These are phyloP conservation scores for Parachlorella kessleri DNA, from an alignment of 139 green algal species.

Conservation along the genomic window DNA sequence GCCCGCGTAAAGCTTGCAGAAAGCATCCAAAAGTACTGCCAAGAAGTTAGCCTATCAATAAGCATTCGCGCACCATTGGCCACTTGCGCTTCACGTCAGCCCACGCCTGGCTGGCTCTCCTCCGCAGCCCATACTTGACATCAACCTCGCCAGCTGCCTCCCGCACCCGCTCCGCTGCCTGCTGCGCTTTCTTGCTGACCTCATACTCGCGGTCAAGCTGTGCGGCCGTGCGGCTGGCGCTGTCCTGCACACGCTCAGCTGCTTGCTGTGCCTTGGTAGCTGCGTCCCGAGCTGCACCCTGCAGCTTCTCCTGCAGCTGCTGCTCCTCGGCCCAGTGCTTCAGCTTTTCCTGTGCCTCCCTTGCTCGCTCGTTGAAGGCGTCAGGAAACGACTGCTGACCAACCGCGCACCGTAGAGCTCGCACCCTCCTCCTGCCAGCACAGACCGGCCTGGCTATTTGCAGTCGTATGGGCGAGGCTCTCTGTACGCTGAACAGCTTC, in stretches of 20 bases:
- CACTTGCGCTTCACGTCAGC: background rate
- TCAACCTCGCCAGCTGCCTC: background rate
- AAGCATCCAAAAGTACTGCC: background rate
- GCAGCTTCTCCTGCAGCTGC: constrained; percentile 9
- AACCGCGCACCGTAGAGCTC: too few relatives aligned
- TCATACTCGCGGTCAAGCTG: constrained; percentile 27
- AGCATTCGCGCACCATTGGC: constrained; percentile 4
- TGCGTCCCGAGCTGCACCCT: background rate
- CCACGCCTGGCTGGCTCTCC: background rate
- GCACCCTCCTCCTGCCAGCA: too few relatives aligned
- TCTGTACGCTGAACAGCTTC: too few relatives aligned
- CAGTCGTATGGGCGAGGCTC: too few relatives aligned
- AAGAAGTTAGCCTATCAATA: too few relatives aligned
- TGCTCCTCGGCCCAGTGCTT: constrained; percentile 16
- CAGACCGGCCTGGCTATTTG: too few relatives aligned
- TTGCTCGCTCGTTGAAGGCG: background rate
- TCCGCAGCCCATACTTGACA: background rate
- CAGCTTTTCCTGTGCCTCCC: background rate
- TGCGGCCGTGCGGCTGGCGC: background rate
- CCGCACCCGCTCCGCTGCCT: background rate
- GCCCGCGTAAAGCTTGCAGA: background rate
- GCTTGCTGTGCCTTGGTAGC: background rate
- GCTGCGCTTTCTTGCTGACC: constrained; percentile 3
- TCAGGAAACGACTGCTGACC: too few relatives aligned
- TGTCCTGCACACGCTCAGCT: background rate